Evolutionary conservation across 768 basidiomycete genomes (phyloP).

Genomic region (Mycena venus): DNA sequence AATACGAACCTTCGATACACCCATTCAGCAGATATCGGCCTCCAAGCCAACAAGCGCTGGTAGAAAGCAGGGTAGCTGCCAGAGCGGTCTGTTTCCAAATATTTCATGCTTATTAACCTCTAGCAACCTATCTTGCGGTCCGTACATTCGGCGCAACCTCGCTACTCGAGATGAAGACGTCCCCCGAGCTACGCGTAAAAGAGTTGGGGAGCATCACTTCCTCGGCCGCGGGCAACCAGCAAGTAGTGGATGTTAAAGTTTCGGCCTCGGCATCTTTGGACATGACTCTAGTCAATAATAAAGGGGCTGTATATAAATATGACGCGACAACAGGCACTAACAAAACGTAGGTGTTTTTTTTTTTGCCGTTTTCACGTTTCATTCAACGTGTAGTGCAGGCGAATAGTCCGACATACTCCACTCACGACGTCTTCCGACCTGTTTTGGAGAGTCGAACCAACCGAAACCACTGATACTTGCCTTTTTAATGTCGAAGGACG

Average conservation of each 20-base stretch:
- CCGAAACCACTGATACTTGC: slow-evolving; percentile 50
- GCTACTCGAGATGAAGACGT: slow-evolving; percentile 49
- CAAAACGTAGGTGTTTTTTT: slow-evolving; percentile 53
- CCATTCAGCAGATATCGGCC: slow-evolving; percentile 74
- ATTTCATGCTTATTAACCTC: neutral
- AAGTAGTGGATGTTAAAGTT: slow-evolving; percentile 63
- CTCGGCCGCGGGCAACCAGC: slow-evolving; percentile 55
- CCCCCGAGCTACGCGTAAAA: slow-evolving; percentile 34
- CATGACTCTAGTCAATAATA: slow-evolving; percentile 61
- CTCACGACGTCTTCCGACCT: neutral
- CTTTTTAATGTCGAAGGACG: slow-evolving; percentile 62
- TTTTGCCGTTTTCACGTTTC: neutral
- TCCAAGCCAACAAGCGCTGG: slow-evolving; percentile 32
- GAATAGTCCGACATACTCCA: slow-evolving; percentile 24
- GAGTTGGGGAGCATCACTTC: slow-evolving; percentile 55
- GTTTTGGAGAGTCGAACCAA: slow-evolving; percentile 69
- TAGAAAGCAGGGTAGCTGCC: slow-evolving; percentile 8
- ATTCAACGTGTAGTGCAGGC: slow-evolving; percentile 35
- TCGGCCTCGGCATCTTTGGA: slow-evolving; percentile 41
- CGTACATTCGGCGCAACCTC: slow-evolving; percentile 63
- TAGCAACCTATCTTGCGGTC: slow-evolving; percentile 53
- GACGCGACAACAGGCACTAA: slow-evolving; percentile 51
- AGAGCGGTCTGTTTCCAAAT: neutral
- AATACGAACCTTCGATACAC: slow-evolving; percentile 68
- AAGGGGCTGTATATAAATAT: slow-evolving; percentile 66